A percentile compares a stretch with the other conserved stretches of the same genome.
These are phyloP conservation scores for Calocybe gangraenosa DNA, from an alignment of 768 basidiomycete genomes.

Conservation along the genomic window DNA sequence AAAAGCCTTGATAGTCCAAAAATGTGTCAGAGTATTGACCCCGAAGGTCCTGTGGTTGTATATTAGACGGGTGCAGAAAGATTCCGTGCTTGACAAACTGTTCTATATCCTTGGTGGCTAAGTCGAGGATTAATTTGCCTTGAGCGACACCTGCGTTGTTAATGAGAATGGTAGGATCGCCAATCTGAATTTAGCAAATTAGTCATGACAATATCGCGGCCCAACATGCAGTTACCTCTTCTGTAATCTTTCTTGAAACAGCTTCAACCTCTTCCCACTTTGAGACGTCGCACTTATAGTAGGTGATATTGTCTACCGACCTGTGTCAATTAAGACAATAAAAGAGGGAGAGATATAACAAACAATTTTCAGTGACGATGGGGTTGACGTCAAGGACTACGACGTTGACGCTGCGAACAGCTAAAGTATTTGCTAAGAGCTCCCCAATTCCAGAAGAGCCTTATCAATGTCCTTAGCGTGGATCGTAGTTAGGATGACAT, in stretches of 20 bases:
- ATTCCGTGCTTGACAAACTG: slow-evolving; percentile 45
- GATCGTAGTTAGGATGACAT: neutral
- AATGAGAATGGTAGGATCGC: slow-evolving; percentile 83
- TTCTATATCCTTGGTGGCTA: slow-evolving; percentile 70
- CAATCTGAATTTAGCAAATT: slow-evolving; percentile 47
- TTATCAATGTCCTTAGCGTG: slow-evolving; percentile 31
- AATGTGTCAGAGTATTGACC: slow-evolving; percentile 85
- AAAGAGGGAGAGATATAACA: slow-evolving; percentile 16
- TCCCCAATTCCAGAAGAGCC: slow-evolving; percentile 90
- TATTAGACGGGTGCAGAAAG: neutral
- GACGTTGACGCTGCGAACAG: slow-evolving; percentile 75
- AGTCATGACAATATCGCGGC: no score
- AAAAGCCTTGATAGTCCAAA: slow-evolving; percentile 92
- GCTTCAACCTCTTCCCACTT: slow-evolving; percentile 81
- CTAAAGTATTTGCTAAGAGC: slow-evolving; percentile 82
- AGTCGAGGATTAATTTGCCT: slow-evolving; percentile 81
- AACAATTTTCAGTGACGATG: slow-evolving; percentile 73
- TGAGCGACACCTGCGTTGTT: slow-evolving; percentile 96
- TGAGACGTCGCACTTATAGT: slow-evolving; percentile 90
- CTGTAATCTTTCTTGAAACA: slow-evolving; percentile 65
- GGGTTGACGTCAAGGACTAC: slow-evolving; percentile 85
- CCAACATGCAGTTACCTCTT: slow-evolving; percentile 56
- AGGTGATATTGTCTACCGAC: slow-evolving; percentile 68
- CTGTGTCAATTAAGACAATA: neutral
- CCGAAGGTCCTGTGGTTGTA: slow-evolving; percentile 67